Conservation (phyloP, 2,329 filamentous ascomycete genomes). For the Fusarium kyushuense region DNA sequence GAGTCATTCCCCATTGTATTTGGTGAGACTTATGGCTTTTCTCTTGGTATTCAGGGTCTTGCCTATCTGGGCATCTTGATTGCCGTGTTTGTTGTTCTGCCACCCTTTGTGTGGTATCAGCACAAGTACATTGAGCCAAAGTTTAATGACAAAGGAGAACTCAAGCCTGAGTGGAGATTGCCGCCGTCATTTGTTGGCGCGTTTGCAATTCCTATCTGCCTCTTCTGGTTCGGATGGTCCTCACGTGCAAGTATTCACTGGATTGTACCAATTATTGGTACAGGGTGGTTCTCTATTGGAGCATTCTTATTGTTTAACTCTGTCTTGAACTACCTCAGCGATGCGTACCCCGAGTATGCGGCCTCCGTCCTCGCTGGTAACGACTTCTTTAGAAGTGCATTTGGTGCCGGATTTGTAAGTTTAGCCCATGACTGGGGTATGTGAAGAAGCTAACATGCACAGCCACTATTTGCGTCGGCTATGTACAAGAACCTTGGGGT, state of each 20-base stretch:
- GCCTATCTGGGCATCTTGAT: conserved; percentile 35
- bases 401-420: conserved; percentile 9
- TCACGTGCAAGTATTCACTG: conserved; percentile 14
- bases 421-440: accelerated
- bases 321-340: conserved; percentile 27
- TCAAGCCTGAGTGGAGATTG: conserved; percentile 6
- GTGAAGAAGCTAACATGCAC: neutral
- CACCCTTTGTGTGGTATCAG: conserved; percentile 19
- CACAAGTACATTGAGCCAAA: conserved; percentile 15
- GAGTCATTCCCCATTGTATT: conserved; percentile 41
- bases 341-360: conserved; percentile 14
- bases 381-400: conserved; percentile 9
- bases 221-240: conserved; percentile 33
- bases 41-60: conserved; percentile 67
- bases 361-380: conserved; percentile 16
- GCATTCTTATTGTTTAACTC: conserved; percentile 9
- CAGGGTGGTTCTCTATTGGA: conserved; percentile 1
- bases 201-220: conserved; percentile 64
- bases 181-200: conserved; percentile 70
- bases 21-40: conserved; percentile 53
- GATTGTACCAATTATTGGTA: conserved; percentile 12
- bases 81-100: conserved; percentile 13
- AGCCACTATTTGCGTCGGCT: neutral
- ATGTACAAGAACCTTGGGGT: conserved; percentile 14
- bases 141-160: conserved; percentile 6